Base-by-base conservation (phyloP, 2,329 filamentous ascomycete species). In the Diaporthe sp. region DNA sequence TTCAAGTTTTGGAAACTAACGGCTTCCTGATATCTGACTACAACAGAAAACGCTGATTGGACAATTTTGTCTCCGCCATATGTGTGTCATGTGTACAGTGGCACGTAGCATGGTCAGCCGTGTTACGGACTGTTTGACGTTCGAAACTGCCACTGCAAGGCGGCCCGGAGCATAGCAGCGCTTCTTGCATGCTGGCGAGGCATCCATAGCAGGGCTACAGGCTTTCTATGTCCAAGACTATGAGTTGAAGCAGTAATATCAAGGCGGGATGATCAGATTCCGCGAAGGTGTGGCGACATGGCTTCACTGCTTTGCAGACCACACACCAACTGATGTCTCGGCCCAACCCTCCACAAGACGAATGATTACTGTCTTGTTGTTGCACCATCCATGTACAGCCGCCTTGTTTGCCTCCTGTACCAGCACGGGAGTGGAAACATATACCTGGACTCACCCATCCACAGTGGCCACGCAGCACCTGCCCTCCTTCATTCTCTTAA, bases 351-450 rank as follows among this genome's bases (percentile, higher is more conserved):
- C 19, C 15, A 42, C 49, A 22, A 67, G 17, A 31, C 7, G 17
- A 12, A 42, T 22, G 12, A 13, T 53, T 19, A 31, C 49, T 17
- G 37, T 22, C 34, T 19, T 25, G 34, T 4, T 34, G 37, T 71
- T n/a, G 25, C 67, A 71, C 67, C 25, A 22, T 10, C 37, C 12
- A 17, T n/a, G 34, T n/a, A 44, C 25, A 71, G 39, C 37, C 53
- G n/a, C n/a, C 25, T 13, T n/a, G 51, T 71, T 71, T 71, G 49
- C 51, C 42, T 71, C 7, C n/a, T 46, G 51, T 44, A 8, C 42
- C 4, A 49, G 42, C n/a, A 2, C 17, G 19, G 5, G 25, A 13
- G 9, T 7, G 17, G 42, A 1, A 2, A 31, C 13, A 13, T n/a
- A 49, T n/a, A 10, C 4, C 25, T 49, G 60, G n/a, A 34, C 8